phyloP scores from a whole-genome alignment of 2,329 filamentous ascomycete species.

The Pseudocercospora fuligena region DNA sequence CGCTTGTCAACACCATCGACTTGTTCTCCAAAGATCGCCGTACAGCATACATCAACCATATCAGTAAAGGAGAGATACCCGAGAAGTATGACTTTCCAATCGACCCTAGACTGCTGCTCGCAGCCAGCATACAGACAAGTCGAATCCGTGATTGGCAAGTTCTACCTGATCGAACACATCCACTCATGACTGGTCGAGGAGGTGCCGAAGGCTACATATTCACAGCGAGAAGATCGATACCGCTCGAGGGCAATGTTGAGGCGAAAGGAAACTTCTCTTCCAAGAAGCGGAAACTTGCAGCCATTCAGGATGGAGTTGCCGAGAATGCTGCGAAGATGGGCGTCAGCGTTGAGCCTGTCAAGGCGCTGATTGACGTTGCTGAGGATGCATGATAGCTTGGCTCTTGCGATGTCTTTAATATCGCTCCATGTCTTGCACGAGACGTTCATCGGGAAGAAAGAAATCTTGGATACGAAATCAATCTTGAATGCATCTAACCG shows the following conservation, averaged over 20 bases:
- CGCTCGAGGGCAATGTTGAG: conserved; percentile 77
- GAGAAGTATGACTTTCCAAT: conserved; percentile 75
- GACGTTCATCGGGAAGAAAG: background rate
- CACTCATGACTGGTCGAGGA: conserved; percentile 86
- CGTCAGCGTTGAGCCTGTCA: background rate
- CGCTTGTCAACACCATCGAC: conserved; percentile 77
- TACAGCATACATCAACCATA: conserved; percentile 69
- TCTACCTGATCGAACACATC: conserved; percentile 87
- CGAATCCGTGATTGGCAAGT: conserved; percentile 86
- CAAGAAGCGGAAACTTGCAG: conserved; percentile 63
- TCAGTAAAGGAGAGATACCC: conserved; percentile 35
- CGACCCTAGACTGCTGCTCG: conserved; percentile 83
- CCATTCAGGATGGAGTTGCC: background rate
- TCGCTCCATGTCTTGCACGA: background rate
- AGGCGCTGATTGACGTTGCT: background rate
- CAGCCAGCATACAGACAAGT: conserved; percentile 78
- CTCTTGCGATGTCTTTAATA: background rate
- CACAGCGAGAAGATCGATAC: conserved; percentile 79
- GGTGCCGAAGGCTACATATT: conserved; percentile 91
- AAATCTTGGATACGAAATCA: too few species aligned
- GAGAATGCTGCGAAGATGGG: background rate
- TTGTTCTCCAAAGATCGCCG: conserved; percentile 81
- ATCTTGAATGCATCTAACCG: too few species aligned
- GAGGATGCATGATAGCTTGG: background rate
- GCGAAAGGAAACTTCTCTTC: conserved; percentile 74